Evolutionary conservation across 441 rosid genomes (phyloP).

Genomic region (Rhodomyrtus psidioides): DNA sequence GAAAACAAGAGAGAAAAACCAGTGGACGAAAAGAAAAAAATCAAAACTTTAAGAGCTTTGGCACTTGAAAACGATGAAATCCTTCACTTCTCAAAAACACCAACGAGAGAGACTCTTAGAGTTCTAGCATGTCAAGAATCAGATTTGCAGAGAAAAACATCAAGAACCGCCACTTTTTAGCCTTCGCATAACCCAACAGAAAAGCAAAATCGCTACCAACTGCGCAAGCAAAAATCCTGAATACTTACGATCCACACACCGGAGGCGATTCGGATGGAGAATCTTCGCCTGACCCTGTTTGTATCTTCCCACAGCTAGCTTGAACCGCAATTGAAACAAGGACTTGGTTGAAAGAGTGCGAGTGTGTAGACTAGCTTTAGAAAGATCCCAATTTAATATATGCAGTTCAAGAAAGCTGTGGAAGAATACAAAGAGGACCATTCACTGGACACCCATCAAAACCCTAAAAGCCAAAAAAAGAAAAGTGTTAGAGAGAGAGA

Average conservation of each 20-base stretch:
- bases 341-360: not conserved
- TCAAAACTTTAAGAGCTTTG: not conserved
- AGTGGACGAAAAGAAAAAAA: not conserved
- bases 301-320: constrained; percentile 99
- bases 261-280: not conserved
- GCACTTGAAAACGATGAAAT: not conserved
- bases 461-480: constrained; percentile 11
- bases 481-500: not conserved
- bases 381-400: not conserved
- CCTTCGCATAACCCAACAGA: not conserved
- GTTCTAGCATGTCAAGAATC: not conserved
- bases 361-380: not conserved
- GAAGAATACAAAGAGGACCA: constrained; percentile 85
- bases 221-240: not conserved
- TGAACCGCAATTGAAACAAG: constrained; percentile 61
- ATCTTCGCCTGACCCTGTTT: constrained; percentile 29
- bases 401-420: constrained; percentile 99
- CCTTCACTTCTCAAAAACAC: not conserved
- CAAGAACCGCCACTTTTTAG: not conserved
- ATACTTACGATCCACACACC: not conserved
- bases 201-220: not conserved
- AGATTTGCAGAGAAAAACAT: not conserved
- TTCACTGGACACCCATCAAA: not conserved
- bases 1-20: not conserved
- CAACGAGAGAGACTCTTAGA: not conserved